Base-by-base conservation (phyloP, 495 filamentous ascomycete species). In the Penicillium soppii region DNA sequence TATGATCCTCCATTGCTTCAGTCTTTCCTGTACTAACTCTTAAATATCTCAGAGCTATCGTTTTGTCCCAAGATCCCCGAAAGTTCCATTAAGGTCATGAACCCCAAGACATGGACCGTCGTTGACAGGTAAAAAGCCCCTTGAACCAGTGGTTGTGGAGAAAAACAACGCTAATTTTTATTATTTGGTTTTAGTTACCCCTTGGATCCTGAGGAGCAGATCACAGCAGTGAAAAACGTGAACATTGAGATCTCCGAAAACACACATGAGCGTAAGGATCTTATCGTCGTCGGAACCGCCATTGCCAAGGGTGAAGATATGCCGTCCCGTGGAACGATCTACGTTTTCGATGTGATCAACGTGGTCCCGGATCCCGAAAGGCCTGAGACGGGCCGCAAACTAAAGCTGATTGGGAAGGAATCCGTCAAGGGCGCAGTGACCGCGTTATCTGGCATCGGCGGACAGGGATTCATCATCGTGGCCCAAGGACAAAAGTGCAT, bases 401-500 rank as follows among this genome's bases (percentile, higher is more conserved):
- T 97, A 22, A 95, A 96, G 66, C 81, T 96, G 7, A 74, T 96
- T 15, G 87, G 88, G 6, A 87, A 88, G 52, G 94, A 97, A 59
- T 88, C 92, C 19, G 90, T 96, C 22, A 89, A 92, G 50, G 94
- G 94, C 2, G 91, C 92, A n/a, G 88, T 99, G 10, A 96, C 91
- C 4, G 88, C 89, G 0, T 56, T 99, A 10, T 91, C 88, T 4
- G 83, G 86, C 23, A 84, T 96, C 27, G 94, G 94, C n/a, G 91
- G 86, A 0, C 91, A 97, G 61, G 92, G 92, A 0, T 88, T 96
- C 50, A 78, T 97, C 70, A 83, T 96, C 32, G 86, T 88, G 12
- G 91, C 91, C 0, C 95, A 99, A 63, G 94, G 94, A 2, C 94
- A 97, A 59, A 99, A 99, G 62, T 88, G 90, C 65, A 94, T 97